These are phyloP conservation scores for Cercophora newfieldiana DNA, from an alignment of 495 filamentous ascomycete species.

Conservation along the genomic window DNA sequence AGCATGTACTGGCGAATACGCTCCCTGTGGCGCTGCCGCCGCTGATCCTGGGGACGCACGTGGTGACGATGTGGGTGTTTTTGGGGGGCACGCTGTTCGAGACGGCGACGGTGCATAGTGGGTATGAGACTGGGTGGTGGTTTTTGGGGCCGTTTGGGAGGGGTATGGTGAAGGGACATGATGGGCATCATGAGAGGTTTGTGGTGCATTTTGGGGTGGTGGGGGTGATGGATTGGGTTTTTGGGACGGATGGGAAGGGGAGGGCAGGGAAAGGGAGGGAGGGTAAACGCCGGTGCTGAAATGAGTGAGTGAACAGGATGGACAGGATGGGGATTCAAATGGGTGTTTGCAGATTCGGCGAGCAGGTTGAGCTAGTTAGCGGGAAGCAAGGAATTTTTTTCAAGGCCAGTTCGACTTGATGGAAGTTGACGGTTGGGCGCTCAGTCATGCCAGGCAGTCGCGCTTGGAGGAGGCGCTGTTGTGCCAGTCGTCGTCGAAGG, in stretches of 20 bases:
- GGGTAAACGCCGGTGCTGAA: neutral
- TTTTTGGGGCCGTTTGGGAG: conserved; percentile 4
- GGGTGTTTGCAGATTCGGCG: too few species aligned
- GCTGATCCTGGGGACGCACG: conserved; percentile 46
- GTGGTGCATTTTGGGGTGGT: conserved; percentile 42
- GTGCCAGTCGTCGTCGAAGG: too few species aligned
- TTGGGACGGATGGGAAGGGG: conserved; percentile 40
- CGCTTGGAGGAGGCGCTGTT: too few species aligned
- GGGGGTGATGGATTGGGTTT: conserved; percentile 44
- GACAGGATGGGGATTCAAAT: neutral
- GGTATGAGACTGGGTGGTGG: conserved; percentile 49
- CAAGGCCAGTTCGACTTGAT: too few species aligned
- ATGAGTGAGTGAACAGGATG: neutral
- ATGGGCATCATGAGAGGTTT: conserved; percentile 53
- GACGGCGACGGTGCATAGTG: conserved; percentile 55
- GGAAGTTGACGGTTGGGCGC: too few species aligned
- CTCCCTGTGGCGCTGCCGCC: conserved; percentile 55
- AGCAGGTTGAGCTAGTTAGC: too few species aligned
- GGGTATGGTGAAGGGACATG: conserved; percentile 50
- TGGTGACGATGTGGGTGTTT: conserved; percentile 55
- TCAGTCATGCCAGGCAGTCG: too few species aligned
- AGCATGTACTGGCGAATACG: conserved; percentile 56
- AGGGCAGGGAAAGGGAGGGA: conserved; percentile 13
- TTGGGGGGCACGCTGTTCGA: conserved; percentile 49
- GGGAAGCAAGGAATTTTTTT: too few species aligned